These are phyloP conservation scores for Leccinum olivaceoglutinosum DNA, from an alignment of 1,284 basidiomycete species.

Conservation along the genomic window DNA sequence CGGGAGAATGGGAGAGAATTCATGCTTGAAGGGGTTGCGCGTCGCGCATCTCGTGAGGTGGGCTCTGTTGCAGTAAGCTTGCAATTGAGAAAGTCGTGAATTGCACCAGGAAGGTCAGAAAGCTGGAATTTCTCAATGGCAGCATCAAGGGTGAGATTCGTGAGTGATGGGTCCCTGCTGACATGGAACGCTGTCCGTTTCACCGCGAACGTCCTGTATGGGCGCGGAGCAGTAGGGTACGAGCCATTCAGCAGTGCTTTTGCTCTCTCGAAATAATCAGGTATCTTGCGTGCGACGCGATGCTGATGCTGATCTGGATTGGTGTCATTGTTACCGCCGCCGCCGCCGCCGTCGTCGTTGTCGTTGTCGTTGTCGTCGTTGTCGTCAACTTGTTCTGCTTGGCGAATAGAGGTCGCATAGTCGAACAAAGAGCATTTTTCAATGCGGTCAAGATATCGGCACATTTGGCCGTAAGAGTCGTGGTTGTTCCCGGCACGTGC, in stretches of 20 bases:
- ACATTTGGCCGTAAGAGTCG: neutral
- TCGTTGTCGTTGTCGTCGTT: neutral
- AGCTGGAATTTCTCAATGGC: too few relatives aligned
- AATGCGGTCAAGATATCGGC: neutral
- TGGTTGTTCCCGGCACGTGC: neutral
- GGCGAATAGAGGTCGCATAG: neutral
- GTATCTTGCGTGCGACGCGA: too few relatives aligned
- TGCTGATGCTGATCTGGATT: too few relatives aligned
- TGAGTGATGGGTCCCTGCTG: neutral
- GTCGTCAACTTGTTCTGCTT: neutral
- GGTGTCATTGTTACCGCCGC: too few relatives aligned
- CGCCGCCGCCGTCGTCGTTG: too few relatives aligned
- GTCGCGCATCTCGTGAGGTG: neutral
- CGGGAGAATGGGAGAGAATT: neutral
- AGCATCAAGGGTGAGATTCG: too few relatives aligned
- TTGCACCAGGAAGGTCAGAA: neutral
- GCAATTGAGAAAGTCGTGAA: neutral
- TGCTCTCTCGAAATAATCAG: too few relatives aligned
- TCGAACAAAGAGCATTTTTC: neutral
- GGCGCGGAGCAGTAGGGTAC: neutral
- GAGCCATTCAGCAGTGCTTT: too few relatives aligned
- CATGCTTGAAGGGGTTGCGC: neutral
- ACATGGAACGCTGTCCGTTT: neutral
- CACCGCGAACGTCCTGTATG: neutral
- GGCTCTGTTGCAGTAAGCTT: neutral